These are phyloP conservation scores for Plasmopara muralis DNA, from an alignment of 352 stramenopile species.

Conservation along the genomic window DNA sequence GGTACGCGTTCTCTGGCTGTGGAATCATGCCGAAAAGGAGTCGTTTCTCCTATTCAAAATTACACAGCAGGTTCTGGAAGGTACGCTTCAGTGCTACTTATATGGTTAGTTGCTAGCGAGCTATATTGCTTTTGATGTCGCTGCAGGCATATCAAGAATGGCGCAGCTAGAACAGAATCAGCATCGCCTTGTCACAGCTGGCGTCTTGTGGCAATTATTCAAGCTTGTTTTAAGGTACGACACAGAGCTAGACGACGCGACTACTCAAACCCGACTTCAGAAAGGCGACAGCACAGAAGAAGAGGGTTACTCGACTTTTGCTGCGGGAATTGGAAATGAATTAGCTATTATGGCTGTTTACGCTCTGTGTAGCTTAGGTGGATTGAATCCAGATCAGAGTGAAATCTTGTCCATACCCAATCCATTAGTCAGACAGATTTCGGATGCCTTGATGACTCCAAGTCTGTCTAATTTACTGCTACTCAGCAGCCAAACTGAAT, in stretches of 20 bases:
- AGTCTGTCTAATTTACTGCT: constrained; percentile 58
- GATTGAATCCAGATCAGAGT: constrained; percentile 46
- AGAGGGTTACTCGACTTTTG: constrained; percentile 37
- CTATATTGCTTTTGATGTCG: constrained; percentile 1
- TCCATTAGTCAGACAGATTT: constrained; percentile 30
- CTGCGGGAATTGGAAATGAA: constrained; percentile 57
- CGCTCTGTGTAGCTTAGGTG: constrained; percentile 60
- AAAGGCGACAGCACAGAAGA: constrained; percentile 25
- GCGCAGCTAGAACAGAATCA: constrained; percentile 53
- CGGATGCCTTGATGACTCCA: constrained; percentile 62
- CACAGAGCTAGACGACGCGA: constrained; percentile 44
- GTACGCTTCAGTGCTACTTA: constrained; percentile 18
- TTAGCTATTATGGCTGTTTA: constrained; percentile 65
- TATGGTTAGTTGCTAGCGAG: background rate
- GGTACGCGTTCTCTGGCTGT: constrained; percentile 66
- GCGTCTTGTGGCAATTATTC: constrained; percentile 67
- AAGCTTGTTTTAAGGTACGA: constrained; percentile 67
- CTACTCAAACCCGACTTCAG: constrained; percentile 36
- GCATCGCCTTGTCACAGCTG: constrained; percentile 35
- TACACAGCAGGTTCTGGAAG: constrained; percentile 68
- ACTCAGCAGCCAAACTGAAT: constrained; percentile 70
- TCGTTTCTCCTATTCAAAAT: constrained; percentile 59
- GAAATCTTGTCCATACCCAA: constrained; percentile 45
- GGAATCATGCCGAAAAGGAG: constrained; percentile 43
- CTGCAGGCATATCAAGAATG: constrained; percentile 55